Conservation (phyloP, 345 rosid genomes). For the Euphorbia peplus region DNA sequence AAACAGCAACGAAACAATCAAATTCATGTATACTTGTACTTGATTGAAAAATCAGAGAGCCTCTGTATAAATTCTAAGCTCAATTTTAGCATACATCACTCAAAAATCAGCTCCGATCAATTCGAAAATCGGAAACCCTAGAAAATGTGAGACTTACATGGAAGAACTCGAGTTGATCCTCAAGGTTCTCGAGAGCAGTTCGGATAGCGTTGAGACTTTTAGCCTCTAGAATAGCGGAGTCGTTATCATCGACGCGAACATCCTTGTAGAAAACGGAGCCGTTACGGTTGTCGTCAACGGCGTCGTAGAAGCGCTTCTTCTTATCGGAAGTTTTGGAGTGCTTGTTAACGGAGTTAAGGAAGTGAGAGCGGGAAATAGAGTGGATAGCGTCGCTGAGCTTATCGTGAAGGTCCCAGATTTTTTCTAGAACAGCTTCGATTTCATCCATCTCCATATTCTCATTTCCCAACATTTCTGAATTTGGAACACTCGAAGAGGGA, state of each 20-base stretch:
- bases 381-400: constrained; percentile 95
- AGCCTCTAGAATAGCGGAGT: constrained; percentile 70
- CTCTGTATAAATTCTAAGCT: not conserved
- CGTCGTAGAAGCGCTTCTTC: constrained; percentile 33
- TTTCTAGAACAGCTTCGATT: constrained; percentile 81
- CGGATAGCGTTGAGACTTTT: constrained; percentile 86
- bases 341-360: constrained; percentile 65
- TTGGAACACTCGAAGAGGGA: not conserved
- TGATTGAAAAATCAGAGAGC: not conserved
- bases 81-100: not conserved
- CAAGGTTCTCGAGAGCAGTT: constrained; percentile 90
- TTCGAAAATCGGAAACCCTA: not conserved
- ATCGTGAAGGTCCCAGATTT: constrained; percentile 95
- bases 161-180: constrained; percentile 93
- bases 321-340: constrained; percentile 35
- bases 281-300: constrained; percentile 37
- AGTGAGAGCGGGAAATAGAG: constrained; percentile 74
- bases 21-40: not conserved
- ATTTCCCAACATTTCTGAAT: constrained; percentile 31
- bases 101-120: not conserved
- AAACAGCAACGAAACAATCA: not conserved
- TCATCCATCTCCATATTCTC: constrained; percentile 90
- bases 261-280: constrained; percentile 89
- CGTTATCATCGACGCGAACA: constrained; percentile 44
- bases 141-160: constrained; percentile 47